A percentile compares a stretch with the other conserved stretches of the same genome.
phyloP scores from a whole-genome alignment of 2,329 filamentous ascomycete genomes.

The Aureobasidium leucospermi region DNA sequence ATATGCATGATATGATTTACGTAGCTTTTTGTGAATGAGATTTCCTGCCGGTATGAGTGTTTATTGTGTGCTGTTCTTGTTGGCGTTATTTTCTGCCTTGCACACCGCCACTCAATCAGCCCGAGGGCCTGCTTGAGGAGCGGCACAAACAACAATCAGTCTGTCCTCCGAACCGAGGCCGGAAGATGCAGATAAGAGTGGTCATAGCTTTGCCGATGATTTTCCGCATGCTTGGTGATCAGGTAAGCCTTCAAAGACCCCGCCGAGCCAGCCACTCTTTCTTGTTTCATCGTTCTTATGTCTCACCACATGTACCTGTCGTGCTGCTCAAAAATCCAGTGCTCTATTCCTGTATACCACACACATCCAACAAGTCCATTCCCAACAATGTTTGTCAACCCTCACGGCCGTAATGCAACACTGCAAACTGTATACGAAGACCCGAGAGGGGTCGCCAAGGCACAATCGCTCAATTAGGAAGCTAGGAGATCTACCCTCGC shows the following conservation, averaged over 20 bases:
- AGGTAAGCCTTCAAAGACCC: not conserved
- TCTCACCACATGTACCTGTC: not conserved
- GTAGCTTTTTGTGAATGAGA: not conserved
- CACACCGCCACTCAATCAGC: too few species aligned
- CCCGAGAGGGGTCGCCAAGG: constrained; percentile 6
- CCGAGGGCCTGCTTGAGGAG: too few species aligned
- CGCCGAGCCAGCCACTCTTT: not conserved
- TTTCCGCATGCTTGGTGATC: not conserved
- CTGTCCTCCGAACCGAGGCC: too few species aligned
- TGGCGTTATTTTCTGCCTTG: too few species aligned
- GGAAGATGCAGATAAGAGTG: too few species aligned
- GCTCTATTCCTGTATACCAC: not conserved
- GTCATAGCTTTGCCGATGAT: not conserved
- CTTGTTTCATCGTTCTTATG: not conserved
- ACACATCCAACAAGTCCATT: not conserved
- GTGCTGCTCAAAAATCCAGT: not conserved
- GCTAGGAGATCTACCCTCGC: not conserved
- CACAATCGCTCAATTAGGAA: constrained; percentile 2
- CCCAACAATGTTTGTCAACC: not conserved
- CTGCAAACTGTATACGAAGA: not conserved
- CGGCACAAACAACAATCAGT: too few species aligned
- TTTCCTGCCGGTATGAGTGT: too few species aligned
- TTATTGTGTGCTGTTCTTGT: too few species aligned
- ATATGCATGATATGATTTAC: not conserved
- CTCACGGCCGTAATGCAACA: not conserved